Evolutionary conservation across 495 filamentous ascomycete species (phyloP).

Genomic region (Aspergillus kassunensis): DNA sequence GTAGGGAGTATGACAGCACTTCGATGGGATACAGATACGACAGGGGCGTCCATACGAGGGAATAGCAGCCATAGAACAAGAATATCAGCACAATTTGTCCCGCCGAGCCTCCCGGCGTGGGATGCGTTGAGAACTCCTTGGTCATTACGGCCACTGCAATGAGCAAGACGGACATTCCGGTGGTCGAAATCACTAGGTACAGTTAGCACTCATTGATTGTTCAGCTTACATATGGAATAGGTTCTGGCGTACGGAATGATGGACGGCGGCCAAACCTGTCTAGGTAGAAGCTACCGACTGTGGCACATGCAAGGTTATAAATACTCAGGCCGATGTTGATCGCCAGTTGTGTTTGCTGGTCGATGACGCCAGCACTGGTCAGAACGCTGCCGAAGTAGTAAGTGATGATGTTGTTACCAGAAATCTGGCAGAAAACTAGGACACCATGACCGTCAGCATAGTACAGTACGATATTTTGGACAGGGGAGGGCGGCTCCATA

Average conservation of each 20-base stretch:
- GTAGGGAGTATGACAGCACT: not conserved
- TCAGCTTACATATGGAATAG: too few species aligned
- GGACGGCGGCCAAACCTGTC: not conserved
- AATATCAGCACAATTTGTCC: not conserved
- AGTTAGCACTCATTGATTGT: too few species aligned
- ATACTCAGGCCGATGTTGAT: not conserved
- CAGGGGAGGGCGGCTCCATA: not conserved
- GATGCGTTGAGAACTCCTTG: too few species aligned
- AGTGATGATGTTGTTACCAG: not conserved
- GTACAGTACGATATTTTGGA: not conserved
- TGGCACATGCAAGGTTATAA: not conserved
- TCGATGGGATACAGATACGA: not conserved
- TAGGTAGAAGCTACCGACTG: too few species aligned
- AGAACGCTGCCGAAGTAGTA: not conserved
- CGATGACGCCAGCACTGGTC: not conserved
- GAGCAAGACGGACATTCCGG: not conserved
- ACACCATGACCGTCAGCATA: not conserved
- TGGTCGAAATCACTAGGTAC: too few species aligned
- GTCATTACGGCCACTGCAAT: not conserved
- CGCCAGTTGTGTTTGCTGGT: not conserved
- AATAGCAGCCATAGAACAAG: not conserved
- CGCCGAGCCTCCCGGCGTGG: not conserved
- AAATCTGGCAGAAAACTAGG: not conserved
- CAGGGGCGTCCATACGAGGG: not conserved
- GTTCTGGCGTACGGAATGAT: not conserved